Percentiles rank a stretch among this genome's conserved stretches.
Evolutionary conservation across 2,329 filamentous ascomycete species (phyloP).

Genomic region (Tothia fuscella): DNA sequence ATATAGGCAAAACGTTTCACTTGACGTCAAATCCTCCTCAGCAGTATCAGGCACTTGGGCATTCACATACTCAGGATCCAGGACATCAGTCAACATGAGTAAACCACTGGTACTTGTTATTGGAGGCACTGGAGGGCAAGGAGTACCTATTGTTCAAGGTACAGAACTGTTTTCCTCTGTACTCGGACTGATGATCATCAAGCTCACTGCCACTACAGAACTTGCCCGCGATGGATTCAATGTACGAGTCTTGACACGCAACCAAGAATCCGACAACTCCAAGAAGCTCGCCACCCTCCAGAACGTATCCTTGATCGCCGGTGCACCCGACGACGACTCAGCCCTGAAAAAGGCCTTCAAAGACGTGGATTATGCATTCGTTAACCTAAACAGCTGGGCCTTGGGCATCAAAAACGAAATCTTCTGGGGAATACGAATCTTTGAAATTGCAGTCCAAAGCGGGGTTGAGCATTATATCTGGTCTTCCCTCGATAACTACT

Average conservation of each 20-base stretch:
- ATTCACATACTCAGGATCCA: too few relatives aligned
- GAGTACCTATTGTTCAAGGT: background rate
- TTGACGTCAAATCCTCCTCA: too few relatives aligned
- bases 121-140: constrained; percentile 5
- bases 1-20: too few relatives aligned
- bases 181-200: background rate
- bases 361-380: background rate
- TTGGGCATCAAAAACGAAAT: background rate
- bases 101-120: constrained; percentile 1
- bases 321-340: background rate
- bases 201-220: background rate
- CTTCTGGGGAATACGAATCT: constrained; percentile 4
- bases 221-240: background rate
- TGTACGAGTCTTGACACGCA: background rate
- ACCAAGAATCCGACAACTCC: background rate
- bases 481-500: background rate
- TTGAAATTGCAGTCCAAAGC: background rate
- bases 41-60: too few relatives aligned
- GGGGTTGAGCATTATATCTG: constrained; percentile 5
- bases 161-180: too few relatives aligned
- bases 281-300: background rate
- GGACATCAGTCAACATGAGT: too few relatives aligned
- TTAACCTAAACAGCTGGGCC: constrained; percentile 1
- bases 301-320: background rate
- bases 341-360: background rate